Conservation (phyloP, 768 basidiomycete genomes). For the Suillus occidentalis region DNA sequence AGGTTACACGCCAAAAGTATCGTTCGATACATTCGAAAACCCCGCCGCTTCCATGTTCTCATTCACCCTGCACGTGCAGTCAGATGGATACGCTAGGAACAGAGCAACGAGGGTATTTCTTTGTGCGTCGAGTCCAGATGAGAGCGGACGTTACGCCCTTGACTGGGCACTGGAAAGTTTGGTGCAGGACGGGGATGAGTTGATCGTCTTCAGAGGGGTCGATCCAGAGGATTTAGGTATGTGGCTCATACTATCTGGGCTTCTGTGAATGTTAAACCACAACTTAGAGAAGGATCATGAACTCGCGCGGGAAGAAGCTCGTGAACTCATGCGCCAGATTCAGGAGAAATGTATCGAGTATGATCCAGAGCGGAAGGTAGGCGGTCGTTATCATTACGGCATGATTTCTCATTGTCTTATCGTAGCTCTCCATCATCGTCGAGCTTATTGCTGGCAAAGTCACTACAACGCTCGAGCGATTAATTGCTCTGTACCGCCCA, state of each 20-base stretch:
- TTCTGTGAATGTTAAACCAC: neutral
- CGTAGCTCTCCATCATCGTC: slow-evolving; percentile 82
- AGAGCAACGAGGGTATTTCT: slow-evolving; percentile 85
- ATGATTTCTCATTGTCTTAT: slow-evolving; percentile 2
- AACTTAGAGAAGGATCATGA: slow-evolving; percentile 71
- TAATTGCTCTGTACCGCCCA: slow-evolving; percentile 89
- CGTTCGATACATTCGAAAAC: slow-evolving; percentile 88
- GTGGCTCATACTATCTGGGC: neutral
- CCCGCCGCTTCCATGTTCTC: slow-evolving; percentile 80
- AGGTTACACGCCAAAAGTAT: slow-evolving; percentile 50
- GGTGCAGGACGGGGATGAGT: slow-evolving; percentile 86
- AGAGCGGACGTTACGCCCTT: slow-evolving; percentile 83
- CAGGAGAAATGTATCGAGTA: slow-evolving; percentile 78
- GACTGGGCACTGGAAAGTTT: slow-evolving; percentile 91
- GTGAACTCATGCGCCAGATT: slow-evolving; percentile 75
- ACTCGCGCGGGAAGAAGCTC: slow-evolving; percentile 79
- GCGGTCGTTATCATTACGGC: slow-evolving; percentile 12
- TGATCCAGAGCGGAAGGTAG: slow-evolving; percentile 75
- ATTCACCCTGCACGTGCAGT: slow-evolving; percentile 84
- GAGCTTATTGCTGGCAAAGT: slow-evolving; percentile 94
- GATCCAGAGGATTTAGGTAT: slow-evolving; percentile 83
- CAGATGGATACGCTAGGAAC: slow-evolving; percentile 73
- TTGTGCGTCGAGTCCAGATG: slow-evolving; percentile 85
- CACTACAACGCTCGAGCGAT: slow-evolving; percentile 85
- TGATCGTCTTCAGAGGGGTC: slow-evolving; percentile 88